Base-by-base conservation (phyloP, 2,329 filamentous ascomycete genomes). In the Fusarium duplospermum region DNA sequence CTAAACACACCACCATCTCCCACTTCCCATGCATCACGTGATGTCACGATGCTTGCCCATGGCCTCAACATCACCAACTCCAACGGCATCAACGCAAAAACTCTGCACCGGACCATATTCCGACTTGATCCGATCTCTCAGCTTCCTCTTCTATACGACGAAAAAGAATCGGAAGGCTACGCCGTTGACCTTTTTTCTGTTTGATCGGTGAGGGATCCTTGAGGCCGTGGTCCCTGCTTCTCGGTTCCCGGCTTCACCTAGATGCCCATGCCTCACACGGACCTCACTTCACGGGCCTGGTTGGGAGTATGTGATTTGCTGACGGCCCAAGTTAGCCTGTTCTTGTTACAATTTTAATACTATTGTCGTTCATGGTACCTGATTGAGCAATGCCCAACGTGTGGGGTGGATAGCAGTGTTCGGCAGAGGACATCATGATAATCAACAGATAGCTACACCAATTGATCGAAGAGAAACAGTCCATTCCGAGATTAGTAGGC, bases 241-340 rank as follows among this genome's bases (percentile, higher is more conserved):
- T 52, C 47, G 47, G n/a, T 58, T 56, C 22, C 29, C 62, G 62
- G 62, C 35, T 50, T 64, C 62, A 57, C 62, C 50, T 57, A 27
- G 47, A 45, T 58, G 24, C 16, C 35, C 47, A 45, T 57, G 50
- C 35, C 13, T 57, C 27, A 64, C 50, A 64, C 50, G 35, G 50
- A 38, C 62, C 50, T 64, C 50, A 31, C 47, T 54, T 54, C 50
- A 64, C 50, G 35, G 50, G 27, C 50, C 36, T 57, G 36, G 13
- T 33, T 35, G 35, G 14, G 13, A 33, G 20, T 33, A 6, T n/a
- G 10, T 64, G 50, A 64, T 64, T 64, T 57, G 50, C 27, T 50
- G 27, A 5, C 14, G 4, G 22, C 33, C 50, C 20, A 33, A 14
- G 18, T 50, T 54, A 22, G 38, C 6, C 31, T 54, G 31, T 62